phyloP scores from a whole-genome alignment of 176 grass and related monocot genomes.

The Lolium perenne region DNA sequence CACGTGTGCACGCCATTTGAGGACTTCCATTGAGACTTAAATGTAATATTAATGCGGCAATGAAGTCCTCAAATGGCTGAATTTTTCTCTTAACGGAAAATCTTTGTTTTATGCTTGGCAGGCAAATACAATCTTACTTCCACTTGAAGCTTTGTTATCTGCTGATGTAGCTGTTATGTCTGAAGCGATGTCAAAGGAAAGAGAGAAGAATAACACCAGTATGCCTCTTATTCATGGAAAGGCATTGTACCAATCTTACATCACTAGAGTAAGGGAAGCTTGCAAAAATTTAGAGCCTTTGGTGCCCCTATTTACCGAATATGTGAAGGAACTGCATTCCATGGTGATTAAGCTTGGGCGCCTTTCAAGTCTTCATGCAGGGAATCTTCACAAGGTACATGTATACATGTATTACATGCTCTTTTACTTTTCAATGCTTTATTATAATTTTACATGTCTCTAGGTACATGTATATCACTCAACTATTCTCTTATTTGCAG shows the following conservation, averaged over 20 bases:
- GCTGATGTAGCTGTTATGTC: slow-evolving; percentile 78
- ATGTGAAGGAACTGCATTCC: slow-evolving; percentile 77
- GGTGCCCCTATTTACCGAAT: slow-evolving; percentile 62
- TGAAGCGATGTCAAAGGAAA: slow-evolving; percentile 72
- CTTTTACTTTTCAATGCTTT: slow-evolving; percentile 20
- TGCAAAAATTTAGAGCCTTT: slow-evolving; percentile 69
- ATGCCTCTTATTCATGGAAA: slow-evolving; percentile 78
- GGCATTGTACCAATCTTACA: slow-evolving; percentile 85
- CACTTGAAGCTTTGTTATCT: slow-evolving; percentile 78
- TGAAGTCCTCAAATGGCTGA: not conserved
- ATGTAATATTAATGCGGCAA: slow-evolving; percentile 13
- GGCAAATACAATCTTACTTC: slow-evolving; percentile 84
- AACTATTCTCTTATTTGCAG: slow-evolving; percentile 51
- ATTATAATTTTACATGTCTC: slow-evolving; percentile 15
- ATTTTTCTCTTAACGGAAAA: slow-evolving; percentile 41
- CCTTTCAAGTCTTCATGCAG: slow-evolving; percentile 86
- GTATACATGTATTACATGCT: slow-evolving; percentile 2
- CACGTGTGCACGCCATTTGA: slow-evolving; percentile 30
- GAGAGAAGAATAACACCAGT: slow-evolving; percentile 58
- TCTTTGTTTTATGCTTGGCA: slow-evolving; percentile 55
- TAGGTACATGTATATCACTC: slow-evolving; percentile 37
- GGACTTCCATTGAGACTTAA: slow-evolving; percentile 24
- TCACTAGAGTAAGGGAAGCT: slow-evolving; percentile 78
- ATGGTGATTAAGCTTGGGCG: slow-evolving; percentile 87
- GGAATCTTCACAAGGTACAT: slow-evolving; percentile 93